These are phyloP conservation scores for Nemophila menziesii DNA, from an alignment of 257 asterid genomes.

Conservation along the genomic window DNA sequence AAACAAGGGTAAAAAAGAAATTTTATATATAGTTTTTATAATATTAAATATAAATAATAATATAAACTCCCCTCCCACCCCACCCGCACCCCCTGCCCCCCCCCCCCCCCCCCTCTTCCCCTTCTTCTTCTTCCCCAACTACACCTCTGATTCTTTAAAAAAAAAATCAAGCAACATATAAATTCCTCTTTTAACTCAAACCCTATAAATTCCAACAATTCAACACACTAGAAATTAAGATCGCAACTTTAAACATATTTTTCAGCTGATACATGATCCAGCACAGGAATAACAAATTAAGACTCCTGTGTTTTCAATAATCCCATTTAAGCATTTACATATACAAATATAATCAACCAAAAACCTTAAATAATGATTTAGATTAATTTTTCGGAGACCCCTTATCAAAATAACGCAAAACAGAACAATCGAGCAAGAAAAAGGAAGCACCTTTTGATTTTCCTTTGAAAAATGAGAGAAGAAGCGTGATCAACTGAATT, in stretches of 20 bases:
- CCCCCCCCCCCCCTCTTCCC: no score
- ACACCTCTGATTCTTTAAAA: no score
- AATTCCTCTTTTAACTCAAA: no score
- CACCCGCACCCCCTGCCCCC: no score
- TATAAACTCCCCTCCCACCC: no score
- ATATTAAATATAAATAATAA: no score
- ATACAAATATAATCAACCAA: neutral
- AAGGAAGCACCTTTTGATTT: neutral
- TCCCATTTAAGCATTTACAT: neutral
- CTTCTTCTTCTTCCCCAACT: no score
- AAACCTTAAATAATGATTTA: neutral
- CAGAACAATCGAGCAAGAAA: constrained; percentile 7
- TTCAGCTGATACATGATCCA: neutral
- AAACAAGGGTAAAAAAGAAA: no score
- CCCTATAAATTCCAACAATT: neutral
- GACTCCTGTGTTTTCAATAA: neutral
- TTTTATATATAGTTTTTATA: no score
- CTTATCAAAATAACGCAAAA: constrained; percentile 8
- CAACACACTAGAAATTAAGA: neutral
- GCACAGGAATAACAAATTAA: neutral
- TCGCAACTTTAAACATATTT: neutral
- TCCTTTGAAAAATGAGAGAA: neutral
- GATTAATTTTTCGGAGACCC: constrained; percentile 3
- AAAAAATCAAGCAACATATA: no score
- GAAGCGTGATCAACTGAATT: neutral